Base-by-base conservation (phyloP, 176 grass and related monocot genomes). In the Zizania latifolia region DNA sequence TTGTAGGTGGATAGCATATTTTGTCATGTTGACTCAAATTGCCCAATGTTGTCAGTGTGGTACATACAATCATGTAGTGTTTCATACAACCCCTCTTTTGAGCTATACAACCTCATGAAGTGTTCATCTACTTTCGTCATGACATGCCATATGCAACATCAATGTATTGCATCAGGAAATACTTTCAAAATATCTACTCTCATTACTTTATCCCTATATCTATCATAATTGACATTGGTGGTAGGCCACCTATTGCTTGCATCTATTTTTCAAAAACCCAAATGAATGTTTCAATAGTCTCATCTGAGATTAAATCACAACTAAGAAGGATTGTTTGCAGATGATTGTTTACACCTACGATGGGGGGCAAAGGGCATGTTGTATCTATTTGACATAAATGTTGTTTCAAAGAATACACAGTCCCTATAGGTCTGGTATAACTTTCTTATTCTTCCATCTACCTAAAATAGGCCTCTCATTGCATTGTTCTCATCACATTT, bases 301-400 rank as follows among this genome's bases (percentile, higher is more conserved):
- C 78, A 27, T 63, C 1, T 9, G 24, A 30, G 0, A 72, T 0
- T 0, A 82, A 1, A 0, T 32, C 75, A 39, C 8, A 54, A 0
- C 75, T 19, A 17, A 79, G 53, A 0, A 71, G 11, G 2, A 82
- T 57, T 0, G 29, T 54, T 1, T 64, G 54, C 10, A 31, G 8
- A 5, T 87, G 78, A 53, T 77, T 55, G 11, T 79, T 62, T 10
- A 76, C 17, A 0, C 77, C 70, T 16, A 70, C 50, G 21, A 82
- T 54, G n/a, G 0, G 11, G 71, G 0, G 78, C 54, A 28, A 55
- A 65, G 0, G 24, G 11, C 78, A 77, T 86, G 3, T 36, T 24
- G 0, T 71, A 78, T 0, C 21, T 55, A 0, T 79, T 72, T 0
- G 32, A 65, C 1, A 5, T 16, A 10, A 41, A 86, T 0, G 16